Base-by-base conservation (phyloP, 306 rosid genomes). In the Potentilla sterilis region DNA sequence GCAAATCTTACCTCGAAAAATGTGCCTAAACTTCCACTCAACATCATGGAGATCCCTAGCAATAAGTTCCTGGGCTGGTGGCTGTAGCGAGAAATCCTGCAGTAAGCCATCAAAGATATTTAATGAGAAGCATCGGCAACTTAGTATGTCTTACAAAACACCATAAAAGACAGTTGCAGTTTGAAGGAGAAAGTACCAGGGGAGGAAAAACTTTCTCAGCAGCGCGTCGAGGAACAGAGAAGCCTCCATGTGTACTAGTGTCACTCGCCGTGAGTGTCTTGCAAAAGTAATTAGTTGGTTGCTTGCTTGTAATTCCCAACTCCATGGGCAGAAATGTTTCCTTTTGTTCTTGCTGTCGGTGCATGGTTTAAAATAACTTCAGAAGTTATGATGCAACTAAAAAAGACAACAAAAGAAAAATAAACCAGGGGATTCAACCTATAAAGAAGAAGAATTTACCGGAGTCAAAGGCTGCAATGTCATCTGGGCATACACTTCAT, bases 401-500 rank as follows among this genome's bases (percentile, higher is more conserved):
- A 28, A 28, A 28, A 28, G 8, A 7, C 9, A 13, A 19, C 2
- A 59, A 11, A 12, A 28, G 28, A 28, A 28, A 32, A 62, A 0
- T 4, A 61, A 61, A 61, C 2, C 19, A 57, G 16, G 4, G 13
- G 15, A 40, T 28, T 24, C 1, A 24, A 37, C 37, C 34, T 12
- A 40, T 74, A 24, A 28, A 67, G 69, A 52, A 86, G 42, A 75
- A 69, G 75, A 69, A 47, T 2, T 24, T 83, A 93, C 98, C 85
- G 86, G 87, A 2, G 96, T 88, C 89, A 93, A 77, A 2, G 96
- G 98, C 85, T 93, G 98, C 35, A 93, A 81, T 24, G 98, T 93
- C 96, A 93, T 89, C 78, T 93, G 98, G 34, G 98, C 95, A 87
- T 93, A 93, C 11, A 93, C 98, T 89, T 93, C 98, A 80, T 93